Evolutionary conservation across 2,329 filamentous ascomycete genomes (phyloP).

Genomic region (Fusarium phyllophilum): DNA sequence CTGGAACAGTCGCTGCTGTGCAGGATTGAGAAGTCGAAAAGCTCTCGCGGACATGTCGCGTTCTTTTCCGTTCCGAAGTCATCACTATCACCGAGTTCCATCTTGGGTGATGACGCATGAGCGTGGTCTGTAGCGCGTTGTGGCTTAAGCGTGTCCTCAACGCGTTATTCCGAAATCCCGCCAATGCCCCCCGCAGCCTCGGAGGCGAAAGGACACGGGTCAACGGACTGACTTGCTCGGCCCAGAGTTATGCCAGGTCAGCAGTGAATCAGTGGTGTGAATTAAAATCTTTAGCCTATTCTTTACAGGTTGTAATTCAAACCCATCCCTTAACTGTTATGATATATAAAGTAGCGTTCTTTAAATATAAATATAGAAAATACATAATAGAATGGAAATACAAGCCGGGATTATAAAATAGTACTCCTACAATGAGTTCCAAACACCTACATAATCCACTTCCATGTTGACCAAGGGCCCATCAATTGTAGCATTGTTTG

Average conservation of each 20-base stretch:
- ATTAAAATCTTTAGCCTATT: too few species aligned
- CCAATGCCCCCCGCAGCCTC: not conserved
- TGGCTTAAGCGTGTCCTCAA: not conserved
- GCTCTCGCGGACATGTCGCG: not conserved
- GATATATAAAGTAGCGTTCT: not conserved
- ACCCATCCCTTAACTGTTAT: too few species aligned
- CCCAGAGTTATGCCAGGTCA: not conserved
- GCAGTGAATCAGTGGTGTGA: too few species aligned
- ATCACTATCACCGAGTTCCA: not conserved
- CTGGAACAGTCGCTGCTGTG: not conserved
- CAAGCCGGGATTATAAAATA: not conserved
- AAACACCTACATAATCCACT: not conserved
- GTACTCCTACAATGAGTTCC: not conserved
- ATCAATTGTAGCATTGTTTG: not conserved
- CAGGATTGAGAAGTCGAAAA: not conserved
- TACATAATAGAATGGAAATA: not conserved
- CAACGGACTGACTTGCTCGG: not conserved
- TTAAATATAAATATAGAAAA: not conserved
- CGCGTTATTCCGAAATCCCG: constrained; percentile 2
- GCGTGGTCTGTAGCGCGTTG: not conserved
- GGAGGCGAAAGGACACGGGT: not conserved
- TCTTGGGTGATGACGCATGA: not conserved
- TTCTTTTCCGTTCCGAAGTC: not conserved
- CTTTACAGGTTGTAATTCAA: too few species aligned
- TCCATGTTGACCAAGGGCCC: not conserved